These are phyloP conservation scores for Acephala macrosclerotiorum DNA, from an alignment of 2,329 filamentous ascomycete genomes.

Conservation along the genomic window DNA sequence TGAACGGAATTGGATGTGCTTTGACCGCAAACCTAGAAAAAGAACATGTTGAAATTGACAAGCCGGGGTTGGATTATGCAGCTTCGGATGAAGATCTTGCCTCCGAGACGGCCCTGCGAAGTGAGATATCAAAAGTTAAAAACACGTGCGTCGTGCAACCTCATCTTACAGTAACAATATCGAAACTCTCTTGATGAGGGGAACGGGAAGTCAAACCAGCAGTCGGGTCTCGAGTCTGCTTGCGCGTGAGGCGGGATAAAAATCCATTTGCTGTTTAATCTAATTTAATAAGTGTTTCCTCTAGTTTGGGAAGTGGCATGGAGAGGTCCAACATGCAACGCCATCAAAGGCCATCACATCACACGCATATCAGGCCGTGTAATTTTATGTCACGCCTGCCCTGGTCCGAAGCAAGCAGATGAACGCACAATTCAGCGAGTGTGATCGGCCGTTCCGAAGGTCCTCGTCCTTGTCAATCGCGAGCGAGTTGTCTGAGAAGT, in stretches of 20 bases:
- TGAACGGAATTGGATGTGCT: slow-evolving; percentile 1
- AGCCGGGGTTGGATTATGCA: not conserved
- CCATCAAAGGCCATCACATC: slow-evolving; percentile 10
- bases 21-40: not conserved
- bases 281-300: not conserved
- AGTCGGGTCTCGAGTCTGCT: not conserved
- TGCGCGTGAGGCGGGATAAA: not conserved
- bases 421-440: not conserved
- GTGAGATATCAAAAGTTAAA: not conserved
- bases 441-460: slow-evolving; percentile 5
- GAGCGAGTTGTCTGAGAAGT: slow-evolving; percentile 12
- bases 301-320: slow-evolving; percentile 1
- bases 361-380: slow-evolving; percentile 18
- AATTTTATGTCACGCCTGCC: slow-evolving; percentile 16
- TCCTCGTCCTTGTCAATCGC: slow-evolving; percentile 8
- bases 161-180: not conserved
- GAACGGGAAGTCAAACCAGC: not conserved
- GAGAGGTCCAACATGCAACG: slow-evolving; percentile 10
- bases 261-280: not conserved
- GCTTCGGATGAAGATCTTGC: not conserved
- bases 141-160: slow-evolving; percentile 1
- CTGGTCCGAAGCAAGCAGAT: not conserved
- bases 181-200: not conserved
- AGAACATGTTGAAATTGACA: not conserved
- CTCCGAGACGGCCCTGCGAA: not conserved